phyloP scores from a whole-genome alignment of 192 early-diverging fungal species.

The Coemansia furcata region DNA sequence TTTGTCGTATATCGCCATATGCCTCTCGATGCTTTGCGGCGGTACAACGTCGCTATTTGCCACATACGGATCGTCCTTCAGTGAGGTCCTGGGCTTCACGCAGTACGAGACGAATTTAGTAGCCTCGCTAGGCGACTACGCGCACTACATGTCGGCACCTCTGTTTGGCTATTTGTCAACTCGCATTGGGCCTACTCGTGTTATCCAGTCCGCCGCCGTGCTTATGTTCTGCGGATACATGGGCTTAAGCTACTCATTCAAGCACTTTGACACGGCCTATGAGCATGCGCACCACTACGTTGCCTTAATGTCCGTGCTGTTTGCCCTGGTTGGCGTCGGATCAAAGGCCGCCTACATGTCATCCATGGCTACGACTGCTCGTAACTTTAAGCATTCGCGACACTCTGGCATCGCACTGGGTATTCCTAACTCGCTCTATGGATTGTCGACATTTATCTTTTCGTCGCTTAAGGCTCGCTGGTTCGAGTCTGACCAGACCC shows the following conservation, averaged over 20 bases:
- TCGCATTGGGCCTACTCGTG: slow-evolving; percentile 38
- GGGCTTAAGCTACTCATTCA: slow-evolving; percentile 39
- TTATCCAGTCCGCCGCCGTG: slow-evolving; percentile 26
- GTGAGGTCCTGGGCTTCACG: slow-evolving; percentile 54
- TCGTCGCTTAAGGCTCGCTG: slow-evolving; percentile 56
- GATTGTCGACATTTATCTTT: slow-evolving; percentile 62
- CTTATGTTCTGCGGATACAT: slow-evolving; percentile 47
- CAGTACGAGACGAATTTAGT: slow-evolving; percentile 63
- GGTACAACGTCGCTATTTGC: slow-evolving; percentile 70
- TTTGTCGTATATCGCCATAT: slow-evolving; percentile 46
- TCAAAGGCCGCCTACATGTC: slow-evolving; percentile 63
- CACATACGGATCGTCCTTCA: slow-evolving; percentile 58
- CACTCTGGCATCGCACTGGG: slow-evolving; percentile 60
- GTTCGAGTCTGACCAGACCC: slow-evolving; percentile 51
- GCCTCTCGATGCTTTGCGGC: slow-evolving; percentile 52
- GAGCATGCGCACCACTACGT: slow-evolving; percentile 27
- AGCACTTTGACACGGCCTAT: slow-evolving; percentile 1
- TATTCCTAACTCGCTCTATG: slow-evolving; percentile 58
- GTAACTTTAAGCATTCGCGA: slow-evolving; percentile 54
- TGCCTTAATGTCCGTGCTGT: slow-evolving; percentile 50
- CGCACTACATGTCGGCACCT: slow-evolving; percentile 64
- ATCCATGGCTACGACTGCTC: slow-evolving; percentile 59
- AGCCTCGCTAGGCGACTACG: slow-evolving; percentile 64
- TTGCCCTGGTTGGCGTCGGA: slow-evolving; percentile 59
- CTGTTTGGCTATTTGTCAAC: slow-evolving; percentile 56